phyloP scores from a whole-genome alignment of 306 rosid genomes.

The Styphnolobium japonicum region DNA sequence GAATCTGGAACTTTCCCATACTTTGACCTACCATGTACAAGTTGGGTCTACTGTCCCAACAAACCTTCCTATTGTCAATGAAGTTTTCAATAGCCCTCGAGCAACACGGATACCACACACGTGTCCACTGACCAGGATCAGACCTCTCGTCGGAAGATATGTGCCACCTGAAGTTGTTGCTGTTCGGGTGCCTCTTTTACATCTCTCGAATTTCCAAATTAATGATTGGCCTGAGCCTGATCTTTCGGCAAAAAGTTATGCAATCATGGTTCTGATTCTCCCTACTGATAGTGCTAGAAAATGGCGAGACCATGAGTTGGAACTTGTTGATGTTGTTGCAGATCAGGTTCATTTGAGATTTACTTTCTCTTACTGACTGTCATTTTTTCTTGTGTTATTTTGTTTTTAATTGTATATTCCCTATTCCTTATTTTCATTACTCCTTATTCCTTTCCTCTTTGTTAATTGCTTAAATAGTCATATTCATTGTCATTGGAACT shows the following conservation, averaged over 20 bases:
- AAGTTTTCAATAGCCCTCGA: conserved; percentile 68
- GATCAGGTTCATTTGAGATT: conserved; percentile 65
- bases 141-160: conserved; percentile 70
- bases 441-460: neutral
- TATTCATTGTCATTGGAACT: neutral
- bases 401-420: neutral
- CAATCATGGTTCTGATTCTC: conserved; percentile 92
- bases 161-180: conserved; percentile 86
- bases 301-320: conserved; percentile 95
- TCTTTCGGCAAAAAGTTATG: conserved; percentile 66
- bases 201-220: conserved; percentile 79
- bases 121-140: conserved; percentile 72
- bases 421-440: neutral
- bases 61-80: conserved; percentile 64
- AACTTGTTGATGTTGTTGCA: conserved; percentile 88
- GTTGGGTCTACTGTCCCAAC: conserved; percentile 71
- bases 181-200: conserved; percentile 79
- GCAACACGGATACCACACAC: conserved; percentile 67
- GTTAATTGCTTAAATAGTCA: neutral
- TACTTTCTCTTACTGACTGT: conserved; percentile 7
- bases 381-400: neutral
- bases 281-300: conserved; percentile 76
- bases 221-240: conserved; percentile 95
- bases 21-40: conserved; percentile 63
- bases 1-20: conserved; percentile 75